Base-by-base conservation (phyloP, 352 stramenopile species). In the Thalassiosira hispida region DNA sequence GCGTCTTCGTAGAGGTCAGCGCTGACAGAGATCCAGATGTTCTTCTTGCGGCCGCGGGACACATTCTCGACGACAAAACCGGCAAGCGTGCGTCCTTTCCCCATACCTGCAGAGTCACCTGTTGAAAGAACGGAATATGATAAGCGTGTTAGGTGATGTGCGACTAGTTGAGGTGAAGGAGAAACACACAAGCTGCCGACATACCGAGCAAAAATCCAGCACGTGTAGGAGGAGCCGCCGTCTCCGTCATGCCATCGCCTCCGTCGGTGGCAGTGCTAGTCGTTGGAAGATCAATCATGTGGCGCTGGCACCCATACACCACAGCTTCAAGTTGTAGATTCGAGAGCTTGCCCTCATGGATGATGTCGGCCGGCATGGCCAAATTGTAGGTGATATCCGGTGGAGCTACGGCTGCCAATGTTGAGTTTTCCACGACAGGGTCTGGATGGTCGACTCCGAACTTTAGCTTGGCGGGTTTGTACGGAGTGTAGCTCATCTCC, bases 1-100 rank as follows among this genome's bases (percentile, higher is more conserved):
- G 93, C 93, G 68, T 96, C 93, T 35, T 89, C 67, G 22, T 83
- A 42, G 0, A 96, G 78, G 69, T 96, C 91, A 27, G 81, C 74
- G 40, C 84, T 92, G 16, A 95, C 88, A 29, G 77, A 51, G 82
- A 96, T 77, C 93, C 93, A 96, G 0, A 96, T 61, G 74, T 96
- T 91, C 51, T 86, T 83, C 6, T 75, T 75, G 25, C 87, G 77
- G 8, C 91, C 91, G 9, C 81, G 72, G 12, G 76, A 60, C 20
- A 82, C 53, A 73, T 93, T 93, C 49, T 95, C 89, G 9, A 94
- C 67, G 8, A 95, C 83, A 67, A 95, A 85, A 14, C 85, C 90
- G 0, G 90, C 85, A 18, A 95, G 75, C 44, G 93, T 90, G 1
- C 92, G 80, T 0, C 92, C 92, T 69, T 96, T 95, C 25, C 91